Conservation (phyloP, 257 asterid genomes). For the Echites panduratus region DNA sequence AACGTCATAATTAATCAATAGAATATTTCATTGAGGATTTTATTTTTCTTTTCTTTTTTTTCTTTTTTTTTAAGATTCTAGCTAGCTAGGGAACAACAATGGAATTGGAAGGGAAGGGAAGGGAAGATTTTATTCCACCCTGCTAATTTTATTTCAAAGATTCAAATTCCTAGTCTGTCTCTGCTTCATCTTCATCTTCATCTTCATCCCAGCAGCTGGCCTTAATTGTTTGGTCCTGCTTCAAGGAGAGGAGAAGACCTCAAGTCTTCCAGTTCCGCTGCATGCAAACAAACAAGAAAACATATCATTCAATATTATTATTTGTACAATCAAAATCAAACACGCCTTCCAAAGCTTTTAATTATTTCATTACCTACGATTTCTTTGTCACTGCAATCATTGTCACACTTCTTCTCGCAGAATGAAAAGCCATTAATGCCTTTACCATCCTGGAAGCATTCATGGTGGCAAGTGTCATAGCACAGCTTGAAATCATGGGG, state of each 20-base stretch:
- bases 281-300: not conserved
- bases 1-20: too few species aligned
- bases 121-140: not conserved
- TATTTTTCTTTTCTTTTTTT: too few species aligned
- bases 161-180: not conserved
- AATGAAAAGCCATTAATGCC: slow-evolving; percentile 14
- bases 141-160: not conserved
- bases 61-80: too few species aligned
- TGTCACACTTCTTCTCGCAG: slow-evolving; percentile 20
- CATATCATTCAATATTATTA: too few species aligned
- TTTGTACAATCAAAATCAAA: too few species aligned
- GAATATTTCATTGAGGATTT: too few species aligned
- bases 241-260: not conserved
- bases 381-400: slow-evolving; percentile 3
- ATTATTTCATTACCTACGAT: not conserved
- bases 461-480: not conserved
- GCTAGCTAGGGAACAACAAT: too few species aligned
- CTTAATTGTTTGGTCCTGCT: not conserved
- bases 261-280: not conserved
- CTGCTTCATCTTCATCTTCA: too few species aligned
- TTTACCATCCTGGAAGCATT: slow-evolving; percentile 9
- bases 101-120: too few species aligned
- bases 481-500: not conserved
- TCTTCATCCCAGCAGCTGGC: not conserved
- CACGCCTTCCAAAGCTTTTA: too few species aligned